These are phyloP conservation scores for Cairneyella variabilis DNA, from an alignment of 495 filamentous ascomycete genomes.

Conservation along the genomic window DNA sequence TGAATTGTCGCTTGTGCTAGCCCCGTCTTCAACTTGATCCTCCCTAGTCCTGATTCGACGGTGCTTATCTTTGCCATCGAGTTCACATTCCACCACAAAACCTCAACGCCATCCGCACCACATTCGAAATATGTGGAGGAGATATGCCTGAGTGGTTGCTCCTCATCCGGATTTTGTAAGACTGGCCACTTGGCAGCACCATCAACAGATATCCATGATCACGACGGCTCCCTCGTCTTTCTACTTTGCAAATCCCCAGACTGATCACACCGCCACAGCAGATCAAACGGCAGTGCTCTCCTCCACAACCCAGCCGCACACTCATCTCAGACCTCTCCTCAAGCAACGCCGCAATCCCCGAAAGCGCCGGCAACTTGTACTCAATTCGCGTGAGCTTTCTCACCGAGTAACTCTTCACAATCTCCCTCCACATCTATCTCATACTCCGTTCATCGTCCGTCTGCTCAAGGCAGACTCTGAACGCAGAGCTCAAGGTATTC, in stretches of 20 bases:
- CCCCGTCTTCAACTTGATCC: neutral
- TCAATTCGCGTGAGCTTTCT: neutral
- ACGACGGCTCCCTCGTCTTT: conserved; percentile 1
- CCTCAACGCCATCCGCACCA: conserved; percentile 1
- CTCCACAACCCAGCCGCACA: conserved; percentile 9
- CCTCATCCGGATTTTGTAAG: neutral
- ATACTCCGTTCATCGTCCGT: neutral
- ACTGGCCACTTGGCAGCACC: conserved; percentile 5
- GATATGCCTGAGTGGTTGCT: conserved; percentile 1
- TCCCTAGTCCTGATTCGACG: neutral
- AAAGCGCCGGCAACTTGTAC: conserved; percentile 8
- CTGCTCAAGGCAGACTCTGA: neutral
- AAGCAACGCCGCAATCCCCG: conserved; percentile 3
- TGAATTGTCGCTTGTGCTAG: neutral
- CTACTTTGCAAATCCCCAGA: conserved; percentile 1
- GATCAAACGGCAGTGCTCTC: neutral
- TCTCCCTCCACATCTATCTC: conserved; percentile 26
- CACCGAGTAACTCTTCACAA: conserved; percentile 28
- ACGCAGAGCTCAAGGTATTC: neutral
- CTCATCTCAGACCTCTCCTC: neutral
- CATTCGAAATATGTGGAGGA: conserved; percentile 7
- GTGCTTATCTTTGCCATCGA: neutral
- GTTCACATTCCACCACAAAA: neutral
- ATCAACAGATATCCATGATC: conserved; percentile 13
- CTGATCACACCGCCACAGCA: conserved; percentile 7